A percentile compares a stretch with the other conserved stretches of the same genome.
Evolutionary conservation across 1,284 basidiomycete species (phyloP).

Genomic region (Ceratobasidium sp.): DNA sequence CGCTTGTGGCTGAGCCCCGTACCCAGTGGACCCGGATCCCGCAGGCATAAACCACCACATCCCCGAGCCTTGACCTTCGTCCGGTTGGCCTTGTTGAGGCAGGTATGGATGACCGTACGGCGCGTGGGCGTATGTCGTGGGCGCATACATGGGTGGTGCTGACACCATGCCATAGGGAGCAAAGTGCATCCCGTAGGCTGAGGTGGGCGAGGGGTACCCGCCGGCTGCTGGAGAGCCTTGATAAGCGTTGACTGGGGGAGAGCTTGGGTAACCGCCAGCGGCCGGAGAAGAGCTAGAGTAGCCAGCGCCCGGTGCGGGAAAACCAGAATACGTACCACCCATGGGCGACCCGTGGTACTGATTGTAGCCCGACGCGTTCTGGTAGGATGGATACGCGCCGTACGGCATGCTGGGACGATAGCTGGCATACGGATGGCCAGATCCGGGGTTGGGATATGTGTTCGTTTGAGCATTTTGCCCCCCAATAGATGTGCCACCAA

Average conservation of each 20-base stretch:
- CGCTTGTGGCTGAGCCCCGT: slow-evolving; percentile 34
- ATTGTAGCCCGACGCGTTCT: slow-evolving; percentile 16
- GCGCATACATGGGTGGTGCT: slow-evolving; percentile 44
- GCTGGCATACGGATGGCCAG: slow-evolving; percentile 5
- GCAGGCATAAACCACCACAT: slow-evolving; percentile 46
- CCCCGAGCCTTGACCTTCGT: slow-evolving; percentile 28
- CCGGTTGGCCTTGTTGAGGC: slow-evolving; percentile 33
- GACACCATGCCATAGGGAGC: slow-evolving; percentile 41
- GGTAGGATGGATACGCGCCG: slow-evolving; percentile 33
- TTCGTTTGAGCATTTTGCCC: slow-evolving; percentile 19
- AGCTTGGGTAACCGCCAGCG: slow-evolving; percentile 16
- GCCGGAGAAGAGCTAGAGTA: slow-evolving; percentile 21
- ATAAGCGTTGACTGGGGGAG: slow-evolving; percentile 18
- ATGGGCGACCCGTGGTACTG: slow-evolving; percentile 29
- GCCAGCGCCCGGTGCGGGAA: background rate
- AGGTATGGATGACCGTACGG: slow-evolving; percentile 44
- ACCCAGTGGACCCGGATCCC: slow-evolving; percentile 6
- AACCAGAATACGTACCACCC: slow-evolving; percentile 9
- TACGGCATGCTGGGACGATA: slow-evolving; percentile 37
- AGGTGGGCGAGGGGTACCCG: slow-evolving; percentile 32
- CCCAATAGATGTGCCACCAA: background rate
- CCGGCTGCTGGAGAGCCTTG: slow-evolving; percentile 28
- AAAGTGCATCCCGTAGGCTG: slow-evolving; percentile 38
- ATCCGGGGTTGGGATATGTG: slow-evolving; percentile 32
- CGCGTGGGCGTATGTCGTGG: slow-evolving; percentile 38